Percentiles rank a stretch among this genome's conserved stretches.
Conservation (phyloP, 257 asterid genomes). For the Ballota nigra region DNA sequence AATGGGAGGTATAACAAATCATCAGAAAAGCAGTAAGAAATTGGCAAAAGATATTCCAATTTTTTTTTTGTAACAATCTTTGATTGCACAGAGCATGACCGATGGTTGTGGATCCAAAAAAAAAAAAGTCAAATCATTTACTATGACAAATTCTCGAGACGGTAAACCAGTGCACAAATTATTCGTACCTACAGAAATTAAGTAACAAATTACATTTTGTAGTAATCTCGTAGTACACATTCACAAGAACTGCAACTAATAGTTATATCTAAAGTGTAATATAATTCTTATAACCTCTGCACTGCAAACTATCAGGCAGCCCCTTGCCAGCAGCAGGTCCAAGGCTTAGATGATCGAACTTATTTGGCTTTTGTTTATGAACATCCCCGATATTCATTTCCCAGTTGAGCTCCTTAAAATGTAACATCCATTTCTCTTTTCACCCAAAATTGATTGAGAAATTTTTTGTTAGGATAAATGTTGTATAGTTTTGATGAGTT, state of each 20-base stretch:
- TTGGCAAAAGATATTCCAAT: too few species aligned
- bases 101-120: background rate
- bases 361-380: conserved; percentile 32
- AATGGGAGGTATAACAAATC: too few species aligned
- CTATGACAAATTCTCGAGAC: background rate
- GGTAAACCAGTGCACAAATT: too few species aligned
- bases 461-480: too few species aligned
- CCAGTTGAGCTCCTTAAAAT: conserved; percentile 52
- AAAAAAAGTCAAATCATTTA: background rate
- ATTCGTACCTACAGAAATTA: background rate
- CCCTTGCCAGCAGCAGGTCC: conserved; percentile 94
- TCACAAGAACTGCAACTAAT: too few species aligned
- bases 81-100: background rate
- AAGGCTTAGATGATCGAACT: conserved; percentile 64
- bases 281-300: conserved; percentile 54
- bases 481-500: too few species aligned
- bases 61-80: background rate
- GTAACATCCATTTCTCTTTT: conserved; percentile 2
- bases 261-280: too few species aligned
- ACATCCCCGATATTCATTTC: conserved; percentile 30
- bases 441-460: background rate
- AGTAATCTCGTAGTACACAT: too few species aligned
- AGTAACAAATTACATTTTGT: background rate
- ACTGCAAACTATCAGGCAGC: conserved; percentile 69
- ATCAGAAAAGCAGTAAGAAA: too few species aligned